These are phyloP conservation scores for Herpotrichia juniperi DNA, from an alignment of 2,329 filamentous ascomycete genomes.

Conservation along the genomic window DNA sequence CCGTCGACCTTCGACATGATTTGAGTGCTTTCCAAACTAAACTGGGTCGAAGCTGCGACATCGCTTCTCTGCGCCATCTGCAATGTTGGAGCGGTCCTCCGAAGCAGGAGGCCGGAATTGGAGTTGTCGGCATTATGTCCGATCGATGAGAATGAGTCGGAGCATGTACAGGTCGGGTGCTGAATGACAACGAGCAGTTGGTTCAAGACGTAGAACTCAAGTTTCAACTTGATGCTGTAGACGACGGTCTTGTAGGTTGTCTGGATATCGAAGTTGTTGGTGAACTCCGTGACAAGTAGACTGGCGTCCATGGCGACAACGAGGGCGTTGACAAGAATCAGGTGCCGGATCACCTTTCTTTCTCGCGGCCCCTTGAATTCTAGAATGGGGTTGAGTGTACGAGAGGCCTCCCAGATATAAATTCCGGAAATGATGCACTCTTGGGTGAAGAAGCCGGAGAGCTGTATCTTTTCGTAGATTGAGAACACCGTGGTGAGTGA, in stretches of 20 bases:
- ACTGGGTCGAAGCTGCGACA: no score
- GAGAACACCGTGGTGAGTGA: constrained; percentile 14
- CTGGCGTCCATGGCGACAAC: constrained; percentile 48
- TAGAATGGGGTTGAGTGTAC: constrained; percentile 36
- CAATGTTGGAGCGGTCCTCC: no score
- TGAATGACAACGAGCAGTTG: constrained; percentile 6
- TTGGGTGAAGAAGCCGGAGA: constrained; percentile 47
- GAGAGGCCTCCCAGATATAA: constrained; percentile 59
- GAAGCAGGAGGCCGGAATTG: no score
- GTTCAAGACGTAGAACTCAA: constrained; percentile 61
- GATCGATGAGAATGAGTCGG: no score
- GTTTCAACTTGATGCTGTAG: constrained; percentile 55
- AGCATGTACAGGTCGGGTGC: no score
- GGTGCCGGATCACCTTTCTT: constrained; percentile 33
- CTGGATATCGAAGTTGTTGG: constrained; percentile 32
- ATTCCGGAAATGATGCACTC: constrained; percentile 46
- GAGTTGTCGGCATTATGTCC: no score
- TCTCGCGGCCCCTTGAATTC: constrained; percentile 12
- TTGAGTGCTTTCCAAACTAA: no score
- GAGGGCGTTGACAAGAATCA: constrained; percentile 45
- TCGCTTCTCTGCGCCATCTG: no score
- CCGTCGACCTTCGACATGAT: no score
- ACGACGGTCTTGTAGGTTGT: constrained; percentile 45
- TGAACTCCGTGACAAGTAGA: constrained; percentile 46
- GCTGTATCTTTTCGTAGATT: constrained; percentile 48